Evolutionary conservation across 257 asterid species (phyloP).

Genomic region (Penstemon barbatus): DNA sequence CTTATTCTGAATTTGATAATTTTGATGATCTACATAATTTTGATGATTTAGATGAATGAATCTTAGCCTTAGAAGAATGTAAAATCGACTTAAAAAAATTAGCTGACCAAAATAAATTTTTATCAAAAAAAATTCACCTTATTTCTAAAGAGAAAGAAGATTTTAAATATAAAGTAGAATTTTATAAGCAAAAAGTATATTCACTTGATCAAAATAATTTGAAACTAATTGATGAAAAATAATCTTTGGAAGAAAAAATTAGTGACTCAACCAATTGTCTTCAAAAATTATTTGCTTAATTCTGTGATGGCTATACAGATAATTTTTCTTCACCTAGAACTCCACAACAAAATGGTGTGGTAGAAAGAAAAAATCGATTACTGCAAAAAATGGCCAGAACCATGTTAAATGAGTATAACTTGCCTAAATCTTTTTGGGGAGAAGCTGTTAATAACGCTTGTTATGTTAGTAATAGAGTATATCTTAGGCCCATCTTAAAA

Average conservation of each 20-base stretch:
- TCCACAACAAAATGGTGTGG: neutral
- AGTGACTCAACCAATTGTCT: neutral
- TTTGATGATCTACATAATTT: neutral
- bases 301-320: neutral
- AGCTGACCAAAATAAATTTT: too few relatives aligned
- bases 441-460: too few relatives aligned
- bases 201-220: neutral
- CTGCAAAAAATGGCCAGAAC: too few relatives aligned
- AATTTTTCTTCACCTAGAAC: neutral
- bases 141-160: neutral
- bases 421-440: too few relatives aligned
- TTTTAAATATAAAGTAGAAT: neutral
- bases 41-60: neutral
- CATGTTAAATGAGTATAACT: too few relatives aligned
- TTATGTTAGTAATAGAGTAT: too few relatives aligned
- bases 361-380: neutral
- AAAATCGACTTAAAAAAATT: too few relatives aligned
- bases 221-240: too few relatives aligned
- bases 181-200: too few relatives aligned
- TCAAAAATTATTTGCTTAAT: neutral
- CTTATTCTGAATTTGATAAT: neutral
- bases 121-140: neutral
- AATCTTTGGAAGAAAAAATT: neutral
- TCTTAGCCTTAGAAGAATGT: neutral
- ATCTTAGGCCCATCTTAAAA: too few relatives aligned